These are phyloP conservation scores for Dentiscutata heterogama DNA, from an alignment of 371 early-diverging fungal genomes.

Conservation along the genomic window DNA sequence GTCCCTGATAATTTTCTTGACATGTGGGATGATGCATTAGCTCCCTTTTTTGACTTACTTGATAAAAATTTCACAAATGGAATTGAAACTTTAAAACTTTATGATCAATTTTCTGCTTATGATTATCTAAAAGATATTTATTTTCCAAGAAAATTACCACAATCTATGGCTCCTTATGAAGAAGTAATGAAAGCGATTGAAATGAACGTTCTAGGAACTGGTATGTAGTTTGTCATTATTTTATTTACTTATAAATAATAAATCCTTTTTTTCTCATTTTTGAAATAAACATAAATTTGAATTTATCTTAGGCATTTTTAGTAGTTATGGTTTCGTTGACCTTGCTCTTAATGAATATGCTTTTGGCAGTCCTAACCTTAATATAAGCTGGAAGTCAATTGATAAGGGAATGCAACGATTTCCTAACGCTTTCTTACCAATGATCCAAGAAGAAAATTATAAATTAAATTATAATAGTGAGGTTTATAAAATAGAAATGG, in stretches of 20 bases:
- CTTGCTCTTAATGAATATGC: background rate
- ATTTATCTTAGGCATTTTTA: too few relatives aligned
- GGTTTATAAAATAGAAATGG: constrained; percentile 19
- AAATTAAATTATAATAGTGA: background rate
- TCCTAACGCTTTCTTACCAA: constrained; percentile 2
- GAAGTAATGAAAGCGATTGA: constrained; percentile 2
- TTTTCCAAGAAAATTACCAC: background rate
- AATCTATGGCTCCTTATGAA: background rate
- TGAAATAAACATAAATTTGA: background rate
- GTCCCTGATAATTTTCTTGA: background rate
- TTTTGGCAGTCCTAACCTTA: background rate
- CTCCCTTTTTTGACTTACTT: background rate
- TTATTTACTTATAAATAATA: background rate
- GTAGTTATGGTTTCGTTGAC: background rate
- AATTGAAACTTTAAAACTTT: background rate
- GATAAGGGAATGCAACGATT: constrained; percentile 26
- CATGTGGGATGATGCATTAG: background rate
- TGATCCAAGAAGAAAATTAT: background rate
- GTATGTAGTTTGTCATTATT: background rate
- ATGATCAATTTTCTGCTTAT: background rate
- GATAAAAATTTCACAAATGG: background rate
- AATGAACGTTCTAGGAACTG: background rate
- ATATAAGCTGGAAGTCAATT: background rate
- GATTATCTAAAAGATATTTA: constrained; percentile 3
- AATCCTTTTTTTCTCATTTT: background rate